These are phyloP conservation scores for Madurella mycetomatis DNA, from an alignment of 2,329 filamentous ascomycete genomes.

Conservation along the genomic window DNA sequence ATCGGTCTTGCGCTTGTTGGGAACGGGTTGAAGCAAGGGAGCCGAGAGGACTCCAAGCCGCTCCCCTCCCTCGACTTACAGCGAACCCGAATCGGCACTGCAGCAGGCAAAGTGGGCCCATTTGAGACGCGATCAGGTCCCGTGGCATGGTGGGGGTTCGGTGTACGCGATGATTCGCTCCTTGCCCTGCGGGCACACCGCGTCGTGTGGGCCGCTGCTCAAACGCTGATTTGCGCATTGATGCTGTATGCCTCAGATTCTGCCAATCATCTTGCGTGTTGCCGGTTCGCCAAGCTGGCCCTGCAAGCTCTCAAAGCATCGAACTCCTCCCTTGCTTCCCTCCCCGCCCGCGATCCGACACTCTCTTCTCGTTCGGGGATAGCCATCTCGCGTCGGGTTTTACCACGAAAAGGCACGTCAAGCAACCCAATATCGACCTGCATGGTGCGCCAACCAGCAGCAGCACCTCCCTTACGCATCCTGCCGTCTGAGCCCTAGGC, in stretches of 20 bases:
- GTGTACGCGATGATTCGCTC: constrained; percentile 18
- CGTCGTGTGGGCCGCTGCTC: constrained; percentile 10
- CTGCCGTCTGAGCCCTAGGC: constrained; percentile 23
- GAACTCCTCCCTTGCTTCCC: constrained; percentile 9
- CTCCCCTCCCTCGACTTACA: constrained; percentile 2
- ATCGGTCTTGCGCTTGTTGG: no score
- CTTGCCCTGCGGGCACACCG: constrained; percentile 7
- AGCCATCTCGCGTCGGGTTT: constrained; percentile 25
- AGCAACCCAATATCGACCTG: constrained; percentile 23
- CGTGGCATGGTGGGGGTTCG: constrained; percentile 8
- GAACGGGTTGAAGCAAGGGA: neutral
- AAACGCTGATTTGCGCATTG: neutral
- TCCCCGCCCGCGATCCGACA: constrained; percentile 17
- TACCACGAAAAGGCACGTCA: constrained; percentile 29
- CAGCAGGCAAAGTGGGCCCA: constrained; percentile 7
- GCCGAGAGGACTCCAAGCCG: neutral
- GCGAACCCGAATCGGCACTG: neutral
- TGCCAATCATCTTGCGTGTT: constrained; percentile 15
- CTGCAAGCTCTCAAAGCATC: constrained; percentile 17
- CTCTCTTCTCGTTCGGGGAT: constrained; percentile 19
- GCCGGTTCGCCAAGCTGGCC: constrained; percentile 3
- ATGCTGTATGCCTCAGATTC: constrained; percentile 2
- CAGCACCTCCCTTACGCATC: neutral
- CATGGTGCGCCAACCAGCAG: constrained; percentile 18
- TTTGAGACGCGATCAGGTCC: constrained; percentile 15